These are phyloP conservation scores for Penicillium tannophilum DNA, from an alignment of 495 filamentous ascomycete species.

Conservation along the genomic window DNA sequence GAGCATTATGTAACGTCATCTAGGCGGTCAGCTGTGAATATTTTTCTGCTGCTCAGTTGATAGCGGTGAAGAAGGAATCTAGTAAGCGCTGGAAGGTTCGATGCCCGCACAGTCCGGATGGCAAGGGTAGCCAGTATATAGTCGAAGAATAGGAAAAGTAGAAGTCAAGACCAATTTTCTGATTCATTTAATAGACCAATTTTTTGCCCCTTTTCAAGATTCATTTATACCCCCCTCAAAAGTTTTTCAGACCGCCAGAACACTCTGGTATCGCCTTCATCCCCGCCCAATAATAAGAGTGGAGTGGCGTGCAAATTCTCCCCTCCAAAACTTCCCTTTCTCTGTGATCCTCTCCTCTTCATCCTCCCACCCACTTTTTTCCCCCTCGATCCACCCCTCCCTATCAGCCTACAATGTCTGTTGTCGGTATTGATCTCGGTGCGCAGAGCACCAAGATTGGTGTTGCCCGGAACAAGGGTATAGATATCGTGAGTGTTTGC, in stretches of 20 bases:
- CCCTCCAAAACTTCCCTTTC: conserved; percentile 36
- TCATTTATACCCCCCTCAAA: conserved; percentile 1
- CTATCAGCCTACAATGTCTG: conserved; percentile 59
- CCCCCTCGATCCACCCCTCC: conserved; percentile 18
- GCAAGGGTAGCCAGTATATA: conserved; percentile 22
- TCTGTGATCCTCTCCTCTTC: conserved; percentile 23
- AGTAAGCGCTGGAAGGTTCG: conserved; percentile 47
- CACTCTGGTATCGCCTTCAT: conserved; percentile 20
- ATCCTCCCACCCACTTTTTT: conserved; percentile 19
- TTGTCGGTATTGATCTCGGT: conserved; percentile 93
- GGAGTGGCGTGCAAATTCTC: conserved; percentile 48
- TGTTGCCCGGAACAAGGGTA: conserved; percentile 95
- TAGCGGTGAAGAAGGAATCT: conserved; percentile 38
- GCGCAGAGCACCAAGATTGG: conserved; percentile 96
- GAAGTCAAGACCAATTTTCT: not conserved
- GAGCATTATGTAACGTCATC: conserved; percentile 1
- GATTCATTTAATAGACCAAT: conserved; percentile 1
- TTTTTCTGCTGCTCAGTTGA: conserved; percentile 26
- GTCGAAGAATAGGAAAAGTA: not conserved
- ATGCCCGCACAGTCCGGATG: conserved; percentile 25
- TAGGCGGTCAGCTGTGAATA: conserved; percentile 20
- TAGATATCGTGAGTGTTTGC: conserved; percentile 87
- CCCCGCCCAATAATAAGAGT: conserved; percentile 34
- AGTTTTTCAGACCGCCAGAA: conserved; percentile 20
- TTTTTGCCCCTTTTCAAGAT: not conserved